Percentiles rank a stretch among this genome's conserved stretches.
These are phyloP conservation scores for Aechmea fasciata DNA, from an alignment of 176 grass and related monocot genomes.

Conservation along the genomic window DNA sequence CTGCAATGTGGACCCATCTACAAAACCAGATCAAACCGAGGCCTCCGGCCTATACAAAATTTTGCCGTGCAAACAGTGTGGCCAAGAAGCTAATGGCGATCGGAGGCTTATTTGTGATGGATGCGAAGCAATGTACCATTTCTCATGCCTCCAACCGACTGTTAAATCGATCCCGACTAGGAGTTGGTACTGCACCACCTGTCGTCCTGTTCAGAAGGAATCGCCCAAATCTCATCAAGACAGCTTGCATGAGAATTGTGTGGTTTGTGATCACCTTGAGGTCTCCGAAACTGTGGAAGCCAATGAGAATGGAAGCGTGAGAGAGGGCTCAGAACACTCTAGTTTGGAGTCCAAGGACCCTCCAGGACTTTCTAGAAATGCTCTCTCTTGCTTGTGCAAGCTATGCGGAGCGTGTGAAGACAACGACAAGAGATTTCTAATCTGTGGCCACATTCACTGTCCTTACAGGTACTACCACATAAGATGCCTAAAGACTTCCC, in stretches of 20 bases:
- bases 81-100: constrained; percentile 31
- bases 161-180: constrained; percentile 37
- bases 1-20: constrained; percentile 10
- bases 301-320: constrained; percentile 24
- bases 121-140: constrained; percentile 65
- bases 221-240: constrained; percentile 19
- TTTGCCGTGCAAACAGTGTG: constrained; percentile 57
- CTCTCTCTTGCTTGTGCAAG: constrained; percentile 59
- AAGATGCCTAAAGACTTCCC: constrained; percentile 66
- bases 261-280: constrained; percentile 49
- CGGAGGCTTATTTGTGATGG: constrained; percentile 67
- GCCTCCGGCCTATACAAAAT: constrained; percentile 24
- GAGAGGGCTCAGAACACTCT: constrained; percentile 35
- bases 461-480: constrained; percentile 80
- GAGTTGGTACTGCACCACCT: constrained; percentile 66
- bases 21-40: constrained; percentile 39
- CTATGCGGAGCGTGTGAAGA: constrained; percentile 73
- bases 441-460: constrained; percentile 66
- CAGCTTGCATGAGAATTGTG: constrained; percentile 48
- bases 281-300: constrained; percentile 21
- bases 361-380: constrained; percentile 40
- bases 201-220: constrained; percentile 26
- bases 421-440: constrained; percentile 65
- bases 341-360: constrained; percentile 44
- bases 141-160: constrained; percentile 56